Base-by-base conservation (phyloP, 129 eudicot species). In the Smallanthus sonchifolius region DNA sequence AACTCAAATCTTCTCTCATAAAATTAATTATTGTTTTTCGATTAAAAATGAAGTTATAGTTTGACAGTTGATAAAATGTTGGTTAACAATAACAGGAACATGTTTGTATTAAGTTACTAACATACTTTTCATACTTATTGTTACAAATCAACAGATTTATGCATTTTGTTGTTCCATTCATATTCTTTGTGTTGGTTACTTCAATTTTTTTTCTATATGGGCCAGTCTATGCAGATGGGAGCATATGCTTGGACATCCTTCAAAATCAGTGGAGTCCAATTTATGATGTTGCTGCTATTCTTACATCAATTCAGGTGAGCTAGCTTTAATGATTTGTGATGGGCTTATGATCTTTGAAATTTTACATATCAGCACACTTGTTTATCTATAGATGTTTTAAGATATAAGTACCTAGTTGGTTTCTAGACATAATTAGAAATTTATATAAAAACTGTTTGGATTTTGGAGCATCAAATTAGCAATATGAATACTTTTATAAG, bases 261-360 rank as follows among this genome's bases (percentile, higher is more conserved):
- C 96, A 90, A 72, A 90, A 90, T 79, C 96, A 90, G 73, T 90
- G 96, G 94, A 90, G 96, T 69, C 96, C 96, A 16, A 90, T 90
- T 39, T 90, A 87, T 80, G 96, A 90, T 84, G 94, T 87, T 60
- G 94, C 94, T 69, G 96, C 91, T 32, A 87, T 90, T 70, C 91
- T 90, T 72, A 90, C 96, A 70, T 90, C 96, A 38, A 82, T 90
- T 56, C 96, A 90, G 96, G 96, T 87, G 74, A 64, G 65, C 34
- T 62, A 51, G 74, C 67, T 32, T 47, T 47, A 47, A 68, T 44
- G 54, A 37, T 59, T 7, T 28, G 7, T 42, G 15, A 28, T 19
- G 40, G 61, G 20, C 0, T 24, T 73, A 6, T 59, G 7, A 17
- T 65, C 17, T 56, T 73, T 47, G 44, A 16, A 11, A 19, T 44